phyloP scores from a whole-genome alignment of 305 asterid genomes.

The Fraxinus greggii region DNA sequence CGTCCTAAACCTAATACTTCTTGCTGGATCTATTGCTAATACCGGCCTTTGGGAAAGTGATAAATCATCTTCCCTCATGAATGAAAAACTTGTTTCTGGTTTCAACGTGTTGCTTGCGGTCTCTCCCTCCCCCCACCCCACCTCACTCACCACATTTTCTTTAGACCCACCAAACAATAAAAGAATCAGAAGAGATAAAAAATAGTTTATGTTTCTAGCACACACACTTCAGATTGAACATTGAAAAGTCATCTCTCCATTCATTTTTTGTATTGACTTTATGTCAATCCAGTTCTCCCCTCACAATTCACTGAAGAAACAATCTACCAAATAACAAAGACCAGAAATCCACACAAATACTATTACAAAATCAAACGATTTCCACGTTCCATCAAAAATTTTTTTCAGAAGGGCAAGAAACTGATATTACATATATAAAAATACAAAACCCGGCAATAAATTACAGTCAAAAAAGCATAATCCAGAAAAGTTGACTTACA shows the following conservation, averaged over 20 bases:
- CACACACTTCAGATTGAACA: not conserved
- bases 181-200: not conserved
- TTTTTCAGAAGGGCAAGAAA: not conserved
- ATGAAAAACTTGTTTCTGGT: not conserved
- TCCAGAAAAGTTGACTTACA: constrained; percentile 42
- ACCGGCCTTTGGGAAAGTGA: not conserved
- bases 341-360: constrained; percentile 6
- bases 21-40: not conserved
- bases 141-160: not conserved
- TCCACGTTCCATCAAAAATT: constrained; percentile 11
- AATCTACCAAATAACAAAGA: not conserved
- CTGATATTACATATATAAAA: not conserved
- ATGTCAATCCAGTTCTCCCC: constrained; percentile 1
- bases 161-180: not conserved
- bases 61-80: not conserved
- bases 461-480: not conserved
- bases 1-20: not conserved
- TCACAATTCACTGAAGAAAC: constrained; percentile 2
- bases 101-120: not conserved
- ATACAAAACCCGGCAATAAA: not conserved
- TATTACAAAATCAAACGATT: constrained; percentile 2
- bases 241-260: not conserved
- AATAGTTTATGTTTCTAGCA: not conserved
- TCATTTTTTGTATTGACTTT: not conserved
- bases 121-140: not conserved